Conservation (phyloP, 768 basidiomycete species). For the Kwoniella europaea region DNA sequence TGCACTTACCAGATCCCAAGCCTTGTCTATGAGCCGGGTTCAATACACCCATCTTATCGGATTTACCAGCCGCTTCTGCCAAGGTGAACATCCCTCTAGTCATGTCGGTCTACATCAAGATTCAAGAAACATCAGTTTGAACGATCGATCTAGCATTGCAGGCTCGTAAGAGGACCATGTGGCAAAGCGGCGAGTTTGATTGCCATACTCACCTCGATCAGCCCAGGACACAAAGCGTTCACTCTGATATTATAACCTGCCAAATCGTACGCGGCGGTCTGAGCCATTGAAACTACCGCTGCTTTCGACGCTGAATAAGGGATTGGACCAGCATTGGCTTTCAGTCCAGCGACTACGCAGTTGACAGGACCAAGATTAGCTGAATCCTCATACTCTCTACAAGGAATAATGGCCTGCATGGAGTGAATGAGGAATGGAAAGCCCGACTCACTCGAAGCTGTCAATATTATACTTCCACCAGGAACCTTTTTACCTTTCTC, state of each 20-base stretch:
- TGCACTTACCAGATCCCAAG: constrained; percentile 71
- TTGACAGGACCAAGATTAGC: neutral
- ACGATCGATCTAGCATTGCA: no score
- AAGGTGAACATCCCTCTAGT: constrained; percentile 75
- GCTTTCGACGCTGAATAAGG: constrained; percentile 91
- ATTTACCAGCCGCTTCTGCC: constrained; percentile 76
- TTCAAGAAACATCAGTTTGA: no score
- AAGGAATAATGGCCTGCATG: neutral
- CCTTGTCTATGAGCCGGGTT: constrained; percentile 83
- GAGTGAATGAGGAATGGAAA: neutral
- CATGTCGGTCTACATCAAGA: constrained; percentile 73
- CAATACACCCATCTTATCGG: constrained; percentile 76
- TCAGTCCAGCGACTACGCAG: constrained; percentile 35
- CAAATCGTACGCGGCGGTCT: constrained; percentile 79
- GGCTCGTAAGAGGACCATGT: no score
- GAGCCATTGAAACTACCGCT: constrained; percentile 86
- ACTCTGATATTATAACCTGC: constrained; percentile 82
- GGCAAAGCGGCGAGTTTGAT: neutral
- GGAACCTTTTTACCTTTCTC: constrained; percentile 71
- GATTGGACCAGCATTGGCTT: constrained; percentile 42
- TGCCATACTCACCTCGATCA: constrained; percentile 68
- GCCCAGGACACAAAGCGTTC: constrained; percentile 84
- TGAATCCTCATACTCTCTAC: neutral
- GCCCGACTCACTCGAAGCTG: constrained; percentile 75
- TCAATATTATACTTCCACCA: constrained; percentile 80